These are phyloP conservation scores for Daldinia bambusicola DNA, from an alignment of 495 filamentous ascomycete species.

Conservation along the genomic window DNA sequence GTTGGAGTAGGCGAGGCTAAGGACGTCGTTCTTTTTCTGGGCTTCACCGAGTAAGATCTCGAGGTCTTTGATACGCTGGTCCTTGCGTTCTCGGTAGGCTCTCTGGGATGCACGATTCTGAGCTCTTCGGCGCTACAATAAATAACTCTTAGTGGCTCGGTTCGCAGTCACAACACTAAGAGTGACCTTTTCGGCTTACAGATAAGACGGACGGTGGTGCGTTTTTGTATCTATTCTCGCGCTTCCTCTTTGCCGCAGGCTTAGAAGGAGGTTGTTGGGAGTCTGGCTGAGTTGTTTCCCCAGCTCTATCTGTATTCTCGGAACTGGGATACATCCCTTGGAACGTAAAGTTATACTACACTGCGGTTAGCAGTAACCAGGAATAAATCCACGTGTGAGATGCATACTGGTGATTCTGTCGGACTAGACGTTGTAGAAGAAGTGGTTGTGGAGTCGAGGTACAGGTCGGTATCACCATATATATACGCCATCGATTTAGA, in stretches of 20 bases:
- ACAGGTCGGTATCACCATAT: constrained; percentile 54
- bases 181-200: constrained; percentile 46
- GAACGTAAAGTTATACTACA: constrained; percentile 52
- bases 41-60: constrained; percentile 75
- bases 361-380: constrained; percentile 25
- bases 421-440: constrained; percentile 58
- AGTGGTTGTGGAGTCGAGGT: constrained; percentile 49
- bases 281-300: constrained; percentile 51
- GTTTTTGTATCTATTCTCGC: constrained; percentile 63
- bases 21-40: constrained; percentile 56
- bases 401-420: constrained; percentile 52
- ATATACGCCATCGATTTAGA: constrained; percentile 50
- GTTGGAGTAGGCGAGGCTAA: constrained; percentile 54
- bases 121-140: constrained; percentile 62
- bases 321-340: constrained; percentile 52
- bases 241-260: constrained; percentile 56
- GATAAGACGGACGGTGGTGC: constrained; percentile 59
- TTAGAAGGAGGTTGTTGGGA: constrained; percentile 51
- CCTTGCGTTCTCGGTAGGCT: constrained; percentile 86
- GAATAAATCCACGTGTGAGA: background rate
- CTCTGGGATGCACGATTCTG: constrained; percentile 74
- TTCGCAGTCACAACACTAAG: background rate
- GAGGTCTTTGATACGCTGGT: constrained; percentile 82
- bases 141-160: constrained; percentile 36
- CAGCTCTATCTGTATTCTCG: constrained; percentile 47